phyloP scores from a whole-genome alignment of 2,329 filamentous ascomycete genomes.

The Magnaporthales sp. region DNA sequence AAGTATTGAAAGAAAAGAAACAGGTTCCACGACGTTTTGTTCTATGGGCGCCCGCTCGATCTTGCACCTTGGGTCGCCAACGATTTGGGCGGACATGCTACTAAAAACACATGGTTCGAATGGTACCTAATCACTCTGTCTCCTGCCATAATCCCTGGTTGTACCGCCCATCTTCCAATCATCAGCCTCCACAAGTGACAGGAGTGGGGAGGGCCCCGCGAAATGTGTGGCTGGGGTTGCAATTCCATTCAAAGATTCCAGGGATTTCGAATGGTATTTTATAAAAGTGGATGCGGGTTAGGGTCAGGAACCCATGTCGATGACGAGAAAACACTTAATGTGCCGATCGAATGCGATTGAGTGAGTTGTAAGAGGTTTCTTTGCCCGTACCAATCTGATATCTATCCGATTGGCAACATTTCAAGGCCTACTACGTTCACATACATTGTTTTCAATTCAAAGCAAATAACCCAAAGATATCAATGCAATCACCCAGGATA shows the following conservation, averaged over 20 bases:
- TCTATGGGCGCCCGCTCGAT: neutral
- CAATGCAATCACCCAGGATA: neutral
- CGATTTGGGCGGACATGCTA: neutral
- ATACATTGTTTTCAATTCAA: neutral
- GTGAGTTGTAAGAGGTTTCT: neutral
- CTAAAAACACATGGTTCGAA: neutral
- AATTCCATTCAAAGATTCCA: neutral
- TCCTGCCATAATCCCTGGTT: neutral
- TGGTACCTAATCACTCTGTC: neutral
- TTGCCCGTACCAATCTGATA: too few relatives aligned
- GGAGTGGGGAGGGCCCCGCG: neutral
- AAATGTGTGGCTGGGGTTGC: neutral
- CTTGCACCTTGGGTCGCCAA: neutral
- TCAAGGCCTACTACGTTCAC: neutral
- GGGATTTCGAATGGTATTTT: neutral
- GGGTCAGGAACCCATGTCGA: neutral
- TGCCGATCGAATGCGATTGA: neutral
- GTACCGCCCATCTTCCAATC: neutral
- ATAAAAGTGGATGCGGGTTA: neutral
- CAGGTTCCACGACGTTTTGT: neutral
- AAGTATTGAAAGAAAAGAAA: neutral
- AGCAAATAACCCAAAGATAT: neutral
- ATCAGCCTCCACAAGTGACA: neutral
- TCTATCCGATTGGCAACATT: neutral
- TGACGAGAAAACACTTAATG: conserved; percentile 1